phyloP scores from a whole-genome alignment of 2,329 filamentous ascomycete genomes.

The Verticillium tricorpus region DNA sequence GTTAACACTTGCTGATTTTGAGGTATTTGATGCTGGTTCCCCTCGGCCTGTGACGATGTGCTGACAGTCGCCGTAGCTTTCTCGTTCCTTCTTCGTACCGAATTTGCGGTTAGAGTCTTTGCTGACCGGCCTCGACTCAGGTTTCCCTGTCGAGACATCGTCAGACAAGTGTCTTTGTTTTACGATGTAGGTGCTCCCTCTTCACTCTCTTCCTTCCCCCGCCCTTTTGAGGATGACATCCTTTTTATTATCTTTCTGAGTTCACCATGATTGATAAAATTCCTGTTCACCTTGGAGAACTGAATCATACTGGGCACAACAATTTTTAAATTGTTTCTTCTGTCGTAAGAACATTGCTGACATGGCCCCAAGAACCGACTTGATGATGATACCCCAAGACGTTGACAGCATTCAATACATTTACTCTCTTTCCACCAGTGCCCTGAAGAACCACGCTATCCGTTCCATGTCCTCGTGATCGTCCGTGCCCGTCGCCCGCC shows the following conservation, averaged over 20 bases:
- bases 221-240: constrained; percentile 36
- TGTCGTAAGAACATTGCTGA: constrained; percentile 4
- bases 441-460: not conserved
- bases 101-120: not conserved
- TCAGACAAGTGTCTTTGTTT: constrained; percentile 6
- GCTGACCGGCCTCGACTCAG: constrained; percentile 8
- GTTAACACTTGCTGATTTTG: constrained; percentile 48
- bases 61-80: not conserved
- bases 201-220: not conserved
- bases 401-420: not conserved
- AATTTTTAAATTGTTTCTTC: constrained; percentile 8
- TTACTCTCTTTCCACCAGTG: not conserved
- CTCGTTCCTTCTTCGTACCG: not conserved
- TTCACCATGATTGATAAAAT: constrained; percentile 49
- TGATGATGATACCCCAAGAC: not conserved
- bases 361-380: not conserved
- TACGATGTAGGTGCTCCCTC: not conserved
- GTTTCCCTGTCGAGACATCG: constrained; percentile 1
- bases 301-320: constrained; percentile 33
- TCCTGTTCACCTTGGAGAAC: constrained; percentile 59
- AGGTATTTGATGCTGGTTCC: constrained; percentile 24
- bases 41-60: not conserved
- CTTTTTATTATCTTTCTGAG: constrained; percentile 47
- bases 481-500: not conserved
- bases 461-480: not conserved